phyloP scores from a whole-genome alignment of 108 stramenopile species.

The Fistulifera pelliculosa region DNA sequence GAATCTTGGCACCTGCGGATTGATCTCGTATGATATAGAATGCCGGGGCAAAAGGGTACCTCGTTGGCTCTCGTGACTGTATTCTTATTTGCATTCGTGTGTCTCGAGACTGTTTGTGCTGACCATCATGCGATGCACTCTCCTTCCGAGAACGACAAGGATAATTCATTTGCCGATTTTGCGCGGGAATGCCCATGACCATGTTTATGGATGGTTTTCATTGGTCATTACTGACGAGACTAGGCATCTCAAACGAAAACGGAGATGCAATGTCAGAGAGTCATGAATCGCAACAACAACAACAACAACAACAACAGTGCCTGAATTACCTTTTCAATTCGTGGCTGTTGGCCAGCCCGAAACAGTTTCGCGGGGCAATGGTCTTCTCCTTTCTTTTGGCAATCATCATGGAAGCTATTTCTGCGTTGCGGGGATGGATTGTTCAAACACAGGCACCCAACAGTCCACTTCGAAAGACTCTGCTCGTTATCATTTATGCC shows the following conservation, averaged over 20 bases:
- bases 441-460: background rate
- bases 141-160: no score
- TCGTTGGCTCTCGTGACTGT: no score
- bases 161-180: background rate
- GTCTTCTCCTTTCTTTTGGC: slow-evolving; percentile 30
- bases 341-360: slow-evolving; percentile 7
- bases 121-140: no score
- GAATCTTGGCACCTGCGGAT: no score
- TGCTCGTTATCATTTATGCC: slow-evolving; percentile 7
- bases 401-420: slow-evolving; percentile 27
- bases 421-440: slow-evolving; percentile 4
- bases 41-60: no score
- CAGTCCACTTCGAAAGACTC: background rate
- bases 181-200: slow-evolving; percentile 14
- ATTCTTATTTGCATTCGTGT: no score
- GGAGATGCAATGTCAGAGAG: no score
- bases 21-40: no score
- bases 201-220: slow-evolving; percentile 21
- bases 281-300: no score
- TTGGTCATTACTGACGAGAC: background rate
- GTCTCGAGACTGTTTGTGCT: no score
- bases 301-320: slow-evolving; percentile 5
- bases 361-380: slow-evolving; percentile 10
- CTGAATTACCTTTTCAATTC: slow-evolving; percentile 9
- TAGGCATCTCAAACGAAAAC: no score